Evolutionary conservation across 345 rosid species (phyloP).

Genomic region (Acer yangbiense): DNA sequence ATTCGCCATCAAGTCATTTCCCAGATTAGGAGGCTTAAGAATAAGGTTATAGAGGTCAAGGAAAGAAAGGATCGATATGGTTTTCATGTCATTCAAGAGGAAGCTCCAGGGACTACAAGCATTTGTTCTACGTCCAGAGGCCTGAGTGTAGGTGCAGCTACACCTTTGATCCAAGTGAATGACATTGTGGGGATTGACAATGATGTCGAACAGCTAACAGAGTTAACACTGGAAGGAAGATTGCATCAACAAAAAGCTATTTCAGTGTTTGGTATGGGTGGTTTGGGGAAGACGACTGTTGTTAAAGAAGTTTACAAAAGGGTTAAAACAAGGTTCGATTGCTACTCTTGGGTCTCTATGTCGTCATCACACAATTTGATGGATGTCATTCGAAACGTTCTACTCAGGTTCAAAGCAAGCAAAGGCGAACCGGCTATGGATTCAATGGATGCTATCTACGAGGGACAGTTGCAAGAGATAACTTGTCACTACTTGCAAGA

Average conservation of each 20-base stretch:
- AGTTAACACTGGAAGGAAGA: background rate
- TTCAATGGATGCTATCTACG: background rate
- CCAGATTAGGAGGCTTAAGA: background rate
- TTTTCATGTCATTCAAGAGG: background rate
- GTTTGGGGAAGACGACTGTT: background rate
- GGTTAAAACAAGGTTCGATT: background rate
- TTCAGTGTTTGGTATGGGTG: background rate
- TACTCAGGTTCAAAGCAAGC: background rate
- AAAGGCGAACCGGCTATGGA: background rate
- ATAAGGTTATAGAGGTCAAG: background rate
- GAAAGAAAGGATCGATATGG: background rate
- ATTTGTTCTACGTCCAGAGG: background rate
- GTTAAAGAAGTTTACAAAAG: conserved; percentile 1
- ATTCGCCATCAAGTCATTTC: background rate
- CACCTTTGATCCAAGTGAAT: background rate
- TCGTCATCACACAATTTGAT: background rate
- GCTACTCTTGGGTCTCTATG: background rate
- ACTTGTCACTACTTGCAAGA: background rate
- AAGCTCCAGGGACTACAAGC: background rate
- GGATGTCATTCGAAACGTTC: background rate
- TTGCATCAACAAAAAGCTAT: background rate
- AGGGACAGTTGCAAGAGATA: background rate
- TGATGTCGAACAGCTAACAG: background rate
- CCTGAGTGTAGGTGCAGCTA: background rate
- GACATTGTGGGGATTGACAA: background rate